Evolutionary conservation across 1,284 basidiomycete species (phyloP).

Genomic region (Microbotryum lychnidis-dioicae): DNA sequence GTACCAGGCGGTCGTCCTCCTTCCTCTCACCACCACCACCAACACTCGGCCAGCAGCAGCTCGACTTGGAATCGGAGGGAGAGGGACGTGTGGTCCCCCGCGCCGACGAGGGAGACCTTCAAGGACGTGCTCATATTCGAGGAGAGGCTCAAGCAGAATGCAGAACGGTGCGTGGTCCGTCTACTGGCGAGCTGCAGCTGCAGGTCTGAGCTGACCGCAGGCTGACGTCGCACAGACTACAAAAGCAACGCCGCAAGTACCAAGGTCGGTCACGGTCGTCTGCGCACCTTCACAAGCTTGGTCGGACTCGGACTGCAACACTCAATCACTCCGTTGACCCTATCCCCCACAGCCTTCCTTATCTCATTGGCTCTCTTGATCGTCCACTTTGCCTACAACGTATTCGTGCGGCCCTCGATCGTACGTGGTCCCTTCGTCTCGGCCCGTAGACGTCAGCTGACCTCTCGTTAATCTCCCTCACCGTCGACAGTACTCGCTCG

Average conservation of each 20-base stretch:
- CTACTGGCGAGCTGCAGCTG: too few species aligned
- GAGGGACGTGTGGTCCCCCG: too few species aligned
- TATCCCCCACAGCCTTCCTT: constrained; percentile 57
- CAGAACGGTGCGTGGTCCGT: constrained; percentile 40
- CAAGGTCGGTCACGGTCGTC: constrained; percentile 47
- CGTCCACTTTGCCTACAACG: constrained; percentile 61
- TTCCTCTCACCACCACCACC: too few species aligned
- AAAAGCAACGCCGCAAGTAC: constrained; percentile 74
- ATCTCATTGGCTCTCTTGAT: constrained; percentile 60
- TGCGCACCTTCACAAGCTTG: background rate
- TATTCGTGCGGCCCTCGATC: constrained; percentile 56
- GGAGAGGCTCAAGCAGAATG: constrained; percentile 89
- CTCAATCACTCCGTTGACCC: background rate
- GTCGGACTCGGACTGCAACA: too few species aligned
- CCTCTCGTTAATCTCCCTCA: background rate
- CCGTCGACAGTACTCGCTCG: constrained; percentile 37
- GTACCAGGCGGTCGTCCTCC: too few species aligned
- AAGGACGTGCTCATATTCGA: constrained; percentile 88
- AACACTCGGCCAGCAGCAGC: too few species aligned
- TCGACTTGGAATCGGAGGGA: too few species aligned
- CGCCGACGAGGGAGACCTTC: constrained; percentile 35
- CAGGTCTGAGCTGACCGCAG: background rate
- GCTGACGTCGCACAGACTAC: constrained; percentile 46
- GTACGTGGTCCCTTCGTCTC: constrained; percentile 38
- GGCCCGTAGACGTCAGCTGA: background rate